Evolutionary conservation across 306 rosid species (phyloP), one percentile per base, ranked within the genome.

Genomic region (Glycine latifolia): DNA sequence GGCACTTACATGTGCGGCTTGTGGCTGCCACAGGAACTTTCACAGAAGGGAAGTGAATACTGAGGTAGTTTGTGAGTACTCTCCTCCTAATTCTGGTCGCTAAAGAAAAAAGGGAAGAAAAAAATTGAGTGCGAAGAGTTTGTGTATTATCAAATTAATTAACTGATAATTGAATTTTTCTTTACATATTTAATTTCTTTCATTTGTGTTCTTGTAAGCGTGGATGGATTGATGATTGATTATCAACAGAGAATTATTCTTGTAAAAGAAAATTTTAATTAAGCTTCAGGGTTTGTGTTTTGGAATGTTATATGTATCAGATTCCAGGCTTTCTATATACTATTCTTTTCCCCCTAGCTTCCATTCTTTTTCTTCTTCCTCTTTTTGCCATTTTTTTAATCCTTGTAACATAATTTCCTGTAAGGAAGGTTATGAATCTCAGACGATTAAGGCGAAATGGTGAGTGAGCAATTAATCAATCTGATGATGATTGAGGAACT

Each of bases 51-150:
- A 90, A 85, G 97, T 91, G 68, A 95, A 95, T 55, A 88, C 91
- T 41, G 99, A 95, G 89, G 97, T 95, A 15, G 97, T 91, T 11
- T 93, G 98, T 88, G 97, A 93, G 92, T 91, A 93, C 76, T 89
- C 98, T 82, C 95, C 98, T 16, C 95, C 97, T 70, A 77, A 82
- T 82, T 81, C 74, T 71, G 44, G n/a, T 81, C 79, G 78, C 15
- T 82, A 77, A 65, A 54, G 44, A 26, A 39, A 3, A 35, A 61
- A 61, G 46, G n/a, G 71, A 9, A 46, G n/a, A 4, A 55, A 39
- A 55, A 56, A n/a, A 56, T 65, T 37, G 39, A 72, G 48, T 75
- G 60, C 5, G 6, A 39, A 60, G 37, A 33, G 52, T 73, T 67
- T 78, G 83, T 76, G 81, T 77, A 53, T 70, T 77, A 53, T 70